Conservation (phyloP, 1,284 basidiomycete species). For the Porogramme epimiltina region DNA sequence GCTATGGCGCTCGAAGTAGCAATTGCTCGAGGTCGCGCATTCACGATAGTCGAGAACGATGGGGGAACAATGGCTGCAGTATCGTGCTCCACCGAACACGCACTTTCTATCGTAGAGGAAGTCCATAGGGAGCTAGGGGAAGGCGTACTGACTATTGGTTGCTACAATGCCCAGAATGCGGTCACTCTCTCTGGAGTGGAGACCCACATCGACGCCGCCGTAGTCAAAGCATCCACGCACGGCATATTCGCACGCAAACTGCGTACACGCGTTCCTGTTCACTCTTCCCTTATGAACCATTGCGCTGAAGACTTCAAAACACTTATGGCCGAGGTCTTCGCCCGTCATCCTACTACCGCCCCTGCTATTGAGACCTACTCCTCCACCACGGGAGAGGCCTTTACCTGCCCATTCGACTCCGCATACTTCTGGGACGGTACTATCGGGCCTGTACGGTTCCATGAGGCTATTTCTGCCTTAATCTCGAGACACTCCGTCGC, state of each 20-base stretch:
- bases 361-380: slow-evolving; percentile 27
- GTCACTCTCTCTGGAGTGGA: slow-evolving; percentile 38
- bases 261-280: slow-evolving; percentile 34
- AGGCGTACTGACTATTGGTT: slow-evolving; percentile 34
- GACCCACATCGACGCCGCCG: slow-evolving; percentile 30
- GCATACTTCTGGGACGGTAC: slow-evolving; percentile 41
- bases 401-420: slow-evolving; percentile 18
- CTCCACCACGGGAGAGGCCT: slow-evolving; percentile 25
- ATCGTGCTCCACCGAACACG: slow-evolving; percentile 32
- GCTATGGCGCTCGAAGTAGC: slow-evolving; percentile 42
- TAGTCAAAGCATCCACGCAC: slow-evolving; percentile 25
- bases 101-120: slow-evolving; percentile 23
- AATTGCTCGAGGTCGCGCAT: slow-evolving; percentile 38
- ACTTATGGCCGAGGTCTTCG: slow-evolving; percentile 29
- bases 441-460: slow-evolving; percentile 34
- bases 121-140: slow-evolving; percentile 13
- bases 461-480: slow-evolving; percentile 23
- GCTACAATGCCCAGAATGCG: slow-evolving; percentile 36
- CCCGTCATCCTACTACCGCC: slow-evolving; percentile 14
- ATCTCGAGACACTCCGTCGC: slow-evolving; percentile 20
- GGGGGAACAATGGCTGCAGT: slow-evolving; percentile 43
- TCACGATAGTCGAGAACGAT: slow-evolving; percentile 37
- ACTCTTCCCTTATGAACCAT: slow-evolving; percentile 36
- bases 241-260: slow-evolving; percentile 36
- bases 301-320: slow-evolving; percentile 29